phyloP scores from a whole-genome alignment of 257 asterid species.

The Solanum lycopersicoides region DNA sequence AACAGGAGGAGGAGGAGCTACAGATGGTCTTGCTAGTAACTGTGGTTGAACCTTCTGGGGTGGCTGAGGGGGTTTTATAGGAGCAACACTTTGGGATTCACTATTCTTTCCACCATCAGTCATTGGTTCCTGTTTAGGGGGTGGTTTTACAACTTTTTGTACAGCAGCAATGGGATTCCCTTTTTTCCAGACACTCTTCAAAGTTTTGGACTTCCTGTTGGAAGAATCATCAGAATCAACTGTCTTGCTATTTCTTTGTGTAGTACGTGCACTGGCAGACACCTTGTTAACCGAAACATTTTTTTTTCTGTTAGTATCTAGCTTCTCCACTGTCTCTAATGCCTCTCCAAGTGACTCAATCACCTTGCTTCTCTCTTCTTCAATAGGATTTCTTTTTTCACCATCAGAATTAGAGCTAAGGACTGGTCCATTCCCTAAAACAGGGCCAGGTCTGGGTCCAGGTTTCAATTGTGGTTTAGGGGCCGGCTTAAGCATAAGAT shows the following conservation, averaged over 20 bases:
- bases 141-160: conserved; percentile 51
- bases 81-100: conserved; percentile 30
- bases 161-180: conserved; percentile 77
- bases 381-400: conserved; percentile 25
- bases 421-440: conserved; percentile 31
- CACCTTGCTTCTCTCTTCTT: conserved; percentile 52
- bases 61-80: conserved; percentile 41
- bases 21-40: conserved; percentile 71
- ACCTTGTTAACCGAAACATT: conserved; percentile 36
- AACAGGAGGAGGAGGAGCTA: conserved; percentile 45
- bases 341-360: conserved; percentile 83
- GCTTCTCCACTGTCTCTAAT: conserved; percentile 82
- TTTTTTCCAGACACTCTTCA: conserved; percentile 92
- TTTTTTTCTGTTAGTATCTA: conserved; percentile 49
- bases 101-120: conserved; percentile 25
- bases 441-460: conserved; percentile 34
- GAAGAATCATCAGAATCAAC: conserved; percentile 25
- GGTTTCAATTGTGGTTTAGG: conserved; percentile 74
- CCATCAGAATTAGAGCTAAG: conserved; percentile 18
- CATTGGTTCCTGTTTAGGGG: conserved; percentile 30
- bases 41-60: conserved; percentile 50
- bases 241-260: conserved; percentile 38
- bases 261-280: conserved; percentile 14
- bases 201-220: conserved; percentile 37
- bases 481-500: conserved; percentile 64